These are phyloP conservation scores for Marvania coccoides DNA, from an alignment of 139 green algal genomes.

Conservation along the genomic window DNA sequence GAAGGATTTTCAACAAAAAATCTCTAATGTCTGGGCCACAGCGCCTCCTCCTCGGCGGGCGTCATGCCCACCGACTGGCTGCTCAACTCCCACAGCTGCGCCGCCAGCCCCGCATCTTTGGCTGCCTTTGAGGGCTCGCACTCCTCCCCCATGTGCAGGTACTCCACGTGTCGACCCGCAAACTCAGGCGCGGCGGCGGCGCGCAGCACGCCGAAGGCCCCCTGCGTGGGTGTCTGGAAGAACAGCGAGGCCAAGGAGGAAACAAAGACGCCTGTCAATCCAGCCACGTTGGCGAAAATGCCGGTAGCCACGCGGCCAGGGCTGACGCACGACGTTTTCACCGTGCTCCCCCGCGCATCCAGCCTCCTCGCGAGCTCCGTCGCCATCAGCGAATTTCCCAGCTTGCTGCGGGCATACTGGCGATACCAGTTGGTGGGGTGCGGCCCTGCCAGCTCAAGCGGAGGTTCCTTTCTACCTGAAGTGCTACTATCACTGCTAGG, in stretches of 20 bases:
- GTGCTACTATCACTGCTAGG: not conserved
- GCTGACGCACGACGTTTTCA: constrained; percentile 18
- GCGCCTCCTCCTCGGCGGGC: not conserved
- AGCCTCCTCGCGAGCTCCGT: constrained; percentile 40
- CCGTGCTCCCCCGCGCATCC: not conserved
- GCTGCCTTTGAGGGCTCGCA: not conserved
- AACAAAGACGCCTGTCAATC: not conserved
- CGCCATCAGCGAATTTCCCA: constrained; percentile 53
- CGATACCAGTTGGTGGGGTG: constrained; percentile 16
- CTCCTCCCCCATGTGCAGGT: constrained; percentile 16
- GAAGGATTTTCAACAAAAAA: not conserved
- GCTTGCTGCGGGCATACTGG: constrained; percentile 52
- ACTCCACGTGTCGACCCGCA: constrained; percentile 7
- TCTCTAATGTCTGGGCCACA: constrained; percentile 16
- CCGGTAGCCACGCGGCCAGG: constrained; percentile 28
- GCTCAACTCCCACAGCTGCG: constrained; percentile 14
- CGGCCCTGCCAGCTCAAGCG: not conserved
- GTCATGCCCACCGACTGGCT: constrained; percentile 5
- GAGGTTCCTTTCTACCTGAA: not conserved
- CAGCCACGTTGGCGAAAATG: constrained; percentile 13
- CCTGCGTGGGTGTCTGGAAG: constrained; percentile 28
- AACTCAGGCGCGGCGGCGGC: constrained; percentile 8
- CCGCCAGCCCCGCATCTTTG: constrained; percentile 1
- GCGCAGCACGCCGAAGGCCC: constrained; percentile 19
- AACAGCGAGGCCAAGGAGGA: not conserved